Evolutionary conservation across 371 early-diverging fungal genomes (phyloP), one percentile per base, ranked within the genome.

Genomic region (Encephalitozoon intestinalis): DNA sequence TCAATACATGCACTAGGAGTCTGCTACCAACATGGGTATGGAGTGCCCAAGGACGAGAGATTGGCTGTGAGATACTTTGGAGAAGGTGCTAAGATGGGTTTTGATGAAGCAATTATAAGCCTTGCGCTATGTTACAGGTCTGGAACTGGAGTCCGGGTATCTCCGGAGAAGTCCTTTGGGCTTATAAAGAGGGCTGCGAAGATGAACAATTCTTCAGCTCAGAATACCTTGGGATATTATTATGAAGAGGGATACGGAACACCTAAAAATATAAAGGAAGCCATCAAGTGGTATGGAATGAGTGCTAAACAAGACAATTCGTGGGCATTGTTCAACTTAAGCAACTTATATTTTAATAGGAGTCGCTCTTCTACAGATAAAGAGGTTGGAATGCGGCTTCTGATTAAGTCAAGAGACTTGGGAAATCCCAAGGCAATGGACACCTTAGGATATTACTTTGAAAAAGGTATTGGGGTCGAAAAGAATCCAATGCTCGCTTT

Each of bases 211-310:
- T n/a, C 72, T 3, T 77, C 73, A 21, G 80, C 80, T 4, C 76
- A 79, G 41, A 75, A 75, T 43, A 68, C 65, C 26, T 28, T 83
- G 0, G 84, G 71, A 15, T 63, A 51, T 11, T 90, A 90, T 70
- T 91, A 89, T 82, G 91, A 92, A 73, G 89, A 91, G 78, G 92
- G 91, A 83, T 67, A 87, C 40, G 92, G 92, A 8, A 87, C 90
- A 6, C 80, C 80, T 21, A 74, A 84, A n/a, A 84, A 91, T 73
- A 83, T 86, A 41, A 68, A 74, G 11, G 67, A 84, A 52, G 91
- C 92, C 0, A 88, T 88, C 3, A 49, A 78, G 7, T 90, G 90
- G 89, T 92, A 91, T 83, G 79, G 82, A 12, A 84, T 85, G 46
- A 86, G 90, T 25, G 91, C 91, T 0, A 83, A 85, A 39, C 86